Evolutionary conservation across 2,329 filamentous ascomycete species (phyloP).

Genomic region (Aspergillus fijiensis): DNA sequence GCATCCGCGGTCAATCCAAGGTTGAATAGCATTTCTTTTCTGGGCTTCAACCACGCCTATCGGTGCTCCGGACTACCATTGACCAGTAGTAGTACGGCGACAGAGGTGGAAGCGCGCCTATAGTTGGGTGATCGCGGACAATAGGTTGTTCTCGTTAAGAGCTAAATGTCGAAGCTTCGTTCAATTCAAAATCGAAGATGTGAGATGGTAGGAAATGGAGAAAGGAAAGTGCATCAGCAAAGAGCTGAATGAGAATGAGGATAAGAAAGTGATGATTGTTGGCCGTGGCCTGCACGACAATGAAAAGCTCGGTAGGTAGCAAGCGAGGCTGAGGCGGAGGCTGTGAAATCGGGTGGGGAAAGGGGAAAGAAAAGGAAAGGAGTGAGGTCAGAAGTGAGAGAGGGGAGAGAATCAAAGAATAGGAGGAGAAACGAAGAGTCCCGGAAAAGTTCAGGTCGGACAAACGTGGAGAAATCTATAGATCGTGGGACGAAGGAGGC

Average conservation of each 20-base stretch:
- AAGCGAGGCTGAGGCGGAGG: slow-evolving; percentile 5
- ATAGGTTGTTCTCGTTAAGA: too few species aligned
- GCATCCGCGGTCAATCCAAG: slow-evolving; percentile 46
- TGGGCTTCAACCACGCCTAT: slow-evolving; percentile 15
- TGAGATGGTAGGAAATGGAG: too few species aligned
- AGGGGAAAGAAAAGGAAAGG: slow-evolving; percentile 2
- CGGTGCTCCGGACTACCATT: slow-evolving; percentile 16
- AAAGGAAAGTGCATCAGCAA: neutral
- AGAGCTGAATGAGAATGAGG: neutral
- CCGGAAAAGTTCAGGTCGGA: neutral
- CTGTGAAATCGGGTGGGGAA: neutral
- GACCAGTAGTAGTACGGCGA: slow-evolving; percentile 6
- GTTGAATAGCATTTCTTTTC: slow-evolving; percentile 43
- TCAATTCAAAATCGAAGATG: too few species aligned
- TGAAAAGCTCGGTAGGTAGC: slow-evolving; percentile 3
- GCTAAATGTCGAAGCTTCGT: neutral
- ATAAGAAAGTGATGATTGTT: neutral
- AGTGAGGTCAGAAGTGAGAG: slow-evolving; percentile 2
- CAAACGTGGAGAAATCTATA: neutral
- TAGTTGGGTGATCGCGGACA: neutral
- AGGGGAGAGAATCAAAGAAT: neutral
- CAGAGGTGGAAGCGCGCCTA: neutral
- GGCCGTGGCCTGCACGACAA: slow-evolving; percentile 12
- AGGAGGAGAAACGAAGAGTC: neutral
- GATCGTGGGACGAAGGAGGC: neutral